Evolutionary conservation across 2,329 filamentous ascomycete genomes (phyloP).

Genomic region (Colletotrichum scovillei): DNA sequence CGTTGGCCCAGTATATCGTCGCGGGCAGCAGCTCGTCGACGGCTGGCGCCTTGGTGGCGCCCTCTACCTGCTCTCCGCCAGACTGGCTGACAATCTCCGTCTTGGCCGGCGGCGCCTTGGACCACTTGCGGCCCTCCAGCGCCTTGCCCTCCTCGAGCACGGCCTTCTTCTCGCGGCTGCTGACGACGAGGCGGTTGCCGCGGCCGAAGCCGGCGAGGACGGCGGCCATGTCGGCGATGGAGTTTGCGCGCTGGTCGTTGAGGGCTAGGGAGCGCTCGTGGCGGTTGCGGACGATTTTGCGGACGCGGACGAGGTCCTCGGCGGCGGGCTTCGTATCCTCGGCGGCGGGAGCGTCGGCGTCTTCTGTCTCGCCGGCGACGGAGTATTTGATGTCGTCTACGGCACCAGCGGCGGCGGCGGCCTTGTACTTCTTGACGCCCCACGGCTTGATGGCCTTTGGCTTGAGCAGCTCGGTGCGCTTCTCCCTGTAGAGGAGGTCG

Average conservation of each 20-base stretch:
- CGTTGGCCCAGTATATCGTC: constrained; percentile 64
- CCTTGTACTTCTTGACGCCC: no score
- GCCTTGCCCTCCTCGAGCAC: constrained; percentile 25
- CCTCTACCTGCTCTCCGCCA: constrained; percentile 26
- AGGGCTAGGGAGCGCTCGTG: constrained; percentile 62
- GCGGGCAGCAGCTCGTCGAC: constrained; percentile 50
- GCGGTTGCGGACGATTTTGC: constrained; percentile 48
- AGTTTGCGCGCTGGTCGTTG: constrained; percentile 71
- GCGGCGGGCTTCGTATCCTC: background rate
- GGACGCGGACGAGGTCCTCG: constrained; percentile 38
- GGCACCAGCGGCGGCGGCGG: no score
- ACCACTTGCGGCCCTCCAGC: constrained; percentile 20
- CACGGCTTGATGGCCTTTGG: background rate
- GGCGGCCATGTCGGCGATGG: constrained; percentile 72
- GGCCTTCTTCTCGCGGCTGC: constrained; percentile 20
- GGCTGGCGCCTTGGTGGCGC: background rate
- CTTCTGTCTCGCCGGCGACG: background rate
- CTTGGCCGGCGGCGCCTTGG: constrained; percentile 18
- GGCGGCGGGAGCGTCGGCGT: background rate
- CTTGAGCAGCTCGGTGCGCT: constrained; percentile 37
- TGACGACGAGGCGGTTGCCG: constrained; percentile 59
- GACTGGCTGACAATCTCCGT: background rate
- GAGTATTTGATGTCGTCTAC: no score
- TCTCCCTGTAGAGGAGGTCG: constrained; percentile 48
- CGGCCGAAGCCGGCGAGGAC: constrained; percentile 63